Conservation (phyloP, 257 asterid genomes). For the Primulina eburnea region DNA sequence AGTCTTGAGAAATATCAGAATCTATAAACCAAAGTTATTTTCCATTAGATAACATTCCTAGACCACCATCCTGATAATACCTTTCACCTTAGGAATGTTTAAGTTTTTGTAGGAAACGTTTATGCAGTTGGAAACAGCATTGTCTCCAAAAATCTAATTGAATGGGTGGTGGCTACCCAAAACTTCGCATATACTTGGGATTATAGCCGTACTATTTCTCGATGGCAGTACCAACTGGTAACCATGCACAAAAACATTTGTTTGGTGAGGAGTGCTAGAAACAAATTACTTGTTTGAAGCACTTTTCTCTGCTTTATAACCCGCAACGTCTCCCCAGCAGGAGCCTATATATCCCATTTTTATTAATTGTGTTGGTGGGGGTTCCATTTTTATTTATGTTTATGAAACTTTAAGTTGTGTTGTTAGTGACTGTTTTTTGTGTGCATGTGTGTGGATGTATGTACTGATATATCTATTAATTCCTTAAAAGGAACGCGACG, state of each 20-base stretch:
- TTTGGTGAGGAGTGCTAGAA: neutral
- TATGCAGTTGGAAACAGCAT: neutral
- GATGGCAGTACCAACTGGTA: neutral
- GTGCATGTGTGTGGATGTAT: constrained; percentile 14
- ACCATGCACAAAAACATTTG: neutral
- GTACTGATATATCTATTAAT: constrained; percentile 28
- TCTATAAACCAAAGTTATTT: too few relatives aligned
- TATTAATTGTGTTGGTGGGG: constrained; percentile 2
- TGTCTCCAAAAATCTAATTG: neutral
- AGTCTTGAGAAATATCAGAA: too few relatives aligned
- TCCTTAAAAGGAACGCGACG: constrained; percentile 71
- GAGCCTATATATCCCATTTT: neutral
- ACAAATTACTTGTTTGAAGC: neutral
- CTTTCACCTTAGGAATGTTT: neutral
- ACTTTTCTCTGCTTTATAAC: neutral
- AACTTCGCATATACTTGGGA: neutral
- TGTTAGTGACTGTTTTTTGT: constrained; percentile 17
- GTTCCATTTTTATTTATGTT: constrained; percentile 18
- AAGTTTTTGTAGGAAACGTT: neutral
- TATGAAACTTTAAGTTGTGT: constrained; percentile 16
- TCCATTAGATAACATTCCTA: too few relatives aligned
- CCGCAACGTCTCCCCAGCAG: neutral
- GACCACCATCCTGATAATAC: neutral
- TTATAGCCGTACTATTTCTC: neutral
- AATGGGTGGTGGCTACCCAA: neutral